phyloP scores from a whole-genome alignment of 179 eudicot species.

The Nepenthes alata region DNA sequence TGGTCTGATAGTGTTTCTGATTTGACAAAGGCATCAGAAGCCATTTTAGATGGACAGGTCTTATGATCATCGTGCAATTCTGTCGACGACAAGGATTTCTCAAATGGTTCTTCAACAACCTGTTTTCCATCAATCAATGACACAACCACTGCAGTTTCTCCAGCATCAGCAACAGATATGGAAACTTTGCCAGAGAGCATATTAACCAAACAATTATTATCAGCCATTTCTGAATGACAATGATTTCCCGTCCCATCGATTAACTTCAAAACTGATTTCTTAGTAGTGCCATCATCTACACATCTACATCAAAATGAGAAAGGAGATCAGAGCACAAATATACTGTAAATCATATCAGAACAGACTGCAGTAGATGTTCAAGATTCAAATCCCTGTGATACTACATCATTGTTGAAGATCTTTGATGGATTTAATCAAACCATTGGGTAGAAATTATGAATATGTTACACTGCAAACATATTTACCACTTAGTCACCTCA shows the following conservation, averaged over 20 bases:
- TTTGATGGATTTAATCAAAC: too few relatives aligned
- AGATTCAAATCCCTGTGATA: neutral
- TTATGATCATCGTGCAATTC: constrained; percentile 12
- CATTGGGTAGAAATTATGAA: too few relatives aligned
- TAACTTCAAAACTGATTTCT: constrained; percentile 22
- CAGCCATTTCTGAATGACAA: constrained; percentile 15
- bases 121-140: constrained; percentile 45
- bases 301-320: constrained; percentile 44
- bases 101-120: constrained; percentile 19
- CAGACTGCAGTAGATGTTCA: too few relatives aligned
- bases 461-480: too few relatives aligned
- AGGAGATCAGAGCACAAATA: constrained; percentile 4
- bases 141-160: constrained; percentile 90
- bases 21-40: constrained; percentile 16
- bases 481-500: too few relatives aligned
- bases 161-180: constrained; percentile 76
- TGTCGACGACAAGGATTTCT: constrained; percentile 12
- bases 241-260: constrained; percentile 16
- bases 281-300: constrained; percentile 22
- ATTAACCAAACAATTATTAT: constrained; percentile 21
- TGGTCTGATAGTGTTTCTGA: constrained; percentile 15
- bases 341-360: neutral
- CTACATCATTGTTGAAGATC: neutral
- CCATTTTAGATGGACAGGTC: constrained; percentile 14
- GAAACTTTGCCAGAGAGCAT: constrained; percentile 50